Evolutionary conservation across 805 yeast genomes (phyloP), one percentile per base, ranked within the genome.

Genomic region (Nakazawaea wickerhamii): DNA sequence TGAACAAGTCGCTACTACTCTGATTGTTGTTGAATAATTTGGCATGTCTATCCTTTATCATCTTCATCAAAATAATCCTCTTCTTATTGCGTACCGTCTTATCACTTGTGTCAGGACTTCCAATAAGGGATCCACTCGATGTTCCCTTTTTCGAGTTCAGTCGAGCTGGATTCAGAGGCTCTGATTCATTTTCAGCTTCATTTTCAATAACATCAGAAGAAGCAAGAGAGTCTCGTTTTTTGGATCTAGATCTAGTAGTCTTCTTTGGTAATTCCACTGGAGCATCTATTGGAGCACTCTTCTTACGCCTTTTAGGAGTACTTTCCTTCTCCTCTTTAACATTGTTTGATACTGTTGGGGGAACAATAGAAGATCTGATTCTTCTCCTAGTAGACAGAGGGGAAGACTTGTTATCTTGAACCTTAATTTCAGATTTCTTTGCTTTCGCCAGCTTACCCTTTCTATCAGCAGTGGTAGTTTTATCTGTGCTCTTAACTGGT

Each of bases 331-430:
- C 31, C 8, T 2, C 31, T 13, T 13, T 8, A 7, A 6, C 2
- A n/a, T 28, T 15, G n/a, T 25, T 25, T 25, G 13, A 13, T 13
- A 10, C 27, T 25, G 27, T 2, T 25, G 27, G 13, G 13, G 40
- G 44, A 25, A 21, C 20, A 31, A 41, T 36, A 15, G 44, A 41
- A 10, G 44, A 41, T 26, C 54, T 34, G 15, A 52, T 50, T 28
- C 48, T 47, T 17, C 54, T 28, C 14, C 50, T 36, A 14, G n/a
- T n/a, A n/a, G n/a, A n/a, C n/a, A n/a, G n/a, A n/a, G n/a, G n/a
- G n/a, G n/a, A n/a, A n/a, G n/a, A n/a, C n/a, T n/a, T n/a, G n/a
- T n/a, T n/a, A n/a, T n/a, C n/a, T n/a, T n/a, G n/a, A n/a, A n/a
- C n/a, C n/a, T n/a, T n/a, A n/a, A n/a, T n/a, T n/a, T n/a, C n/a